Evolutionary conservation across 2,329 filamentous ascomycete genomes (phyloP).

Genomic region (Xylariaceae sp.): DNA sequence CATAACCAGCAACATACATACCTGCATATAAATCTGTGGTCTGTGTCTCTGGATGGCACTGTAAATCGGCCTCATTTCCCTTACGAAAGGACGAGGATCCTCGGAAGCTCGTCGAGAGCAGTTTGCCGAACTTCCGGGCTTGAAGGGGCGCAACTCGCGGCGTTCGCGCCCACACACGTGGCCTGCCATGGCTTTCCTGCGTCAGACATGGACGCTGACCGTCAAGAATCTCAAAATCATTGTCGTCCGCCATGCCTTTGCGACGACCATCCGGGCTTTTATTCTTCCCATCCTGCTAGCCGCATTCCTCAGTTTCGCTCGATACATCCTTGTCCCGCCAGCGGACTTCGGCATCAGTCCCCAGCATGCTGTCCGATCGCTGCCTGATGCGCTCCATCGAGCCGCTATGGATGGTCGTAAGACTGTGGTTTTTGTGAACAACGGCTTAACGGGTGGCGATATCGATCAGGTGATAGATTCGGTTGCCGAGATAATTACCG

Average conservation of each 20-base stretch:
- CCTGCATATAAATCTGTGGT: not conserved
- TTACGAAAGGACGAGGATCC: constrained; percentile 12
- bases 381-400: constrained; percentile 57
- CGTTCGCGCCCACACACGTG: not conserved
- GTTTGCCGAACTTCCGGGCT: constrained; percentile 2
- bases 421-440: constrained; percentile 75
- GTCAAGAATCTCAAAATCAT: constrained; percentile 58
- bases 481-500: constrained; percentile 53
- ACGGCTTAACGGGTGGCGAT: constrained; percentile 60
- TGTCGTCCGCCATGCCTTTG: constrained; percentile 46
- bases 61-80: constrained; percentile 1
- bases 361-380: constrained; percentile 54
- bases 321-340: constrained; percentile 77
- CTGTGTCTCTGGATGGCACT: constrained; percentile 9
- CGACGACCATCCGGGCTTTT: constrained; percentile 53
- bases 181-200: constrained; percentile 45
- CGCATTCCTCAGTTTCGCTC: constrained; percentile 62
- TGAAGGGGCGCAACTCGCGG: constrained; percentile 1
- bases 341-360: constrained; percentile 68
- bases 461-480: constrained; percentile 66
- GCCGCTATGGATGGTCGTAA: constrained; percentile 54
- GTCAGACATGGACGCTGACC: constrained; percentile 57
- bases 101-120: constrained; percentile 7
- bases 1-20: not conserved
- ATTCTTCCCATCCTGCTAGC: constrained; percentile 55